Base-by-base conservation (phyloP, 805 yeast genomes). In the Citeromyces matritensis region DNA sequence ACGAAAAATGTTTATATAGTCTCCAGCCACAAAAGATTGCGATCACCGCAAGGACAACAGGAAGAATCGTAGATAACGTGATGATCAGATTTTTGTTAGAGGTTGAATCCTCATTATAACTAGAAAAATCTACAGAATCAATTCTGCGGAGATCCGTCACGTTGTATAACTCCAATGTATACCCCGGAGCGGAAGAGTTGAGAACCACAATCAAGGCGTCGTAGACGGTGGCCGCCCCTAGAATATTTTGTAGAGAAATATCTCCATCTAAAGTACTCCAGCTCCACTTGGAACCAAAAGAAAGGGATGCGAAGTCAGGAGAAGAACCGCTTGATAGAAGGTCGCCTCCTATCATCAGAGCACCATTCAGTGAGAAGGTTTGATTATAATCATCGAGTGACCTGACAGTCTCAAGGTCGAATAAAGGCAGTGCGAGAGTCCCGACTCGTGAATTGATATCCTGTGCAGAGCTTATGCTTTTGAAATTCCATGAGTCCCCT, bases 401-500 rank as follows among this genome's bases (percentile, higher is more conserved):
- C 9, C 8, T n/a, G 11, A 27, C 29, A 7, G 26, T 24, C 13
- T 30, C 26, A 10, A 39, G 35, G 15, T 44, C 40, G 40, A 72
- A 71, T 1, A 73, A 49, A 0, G 88, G 83, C 21, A 79, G 49
- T 4, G 63, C 57, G 36, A 75, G 47, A 0, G 84, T 56, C 27
- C 52, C 48, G 3, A 57, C 60, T 30, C 91, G 55, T 6, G 83
- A 61, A 37, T 69, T 70, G 2, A 78, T 56, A 8, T 41, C 38
- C 1, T 42, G 46, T 1, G 56, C 42, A 38, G 49, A 41, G 26
- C 50, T 40, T 1, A 57, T 53, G 0, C 58, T 40, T 35, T 55
- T 53, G 45, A 71, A 79, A 3, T 80, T 64, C 93, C 93, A 82
- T 6, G 80, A 54, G 30, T 60, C 57, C 37, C 69, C 71, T 41